These are phyloP conservation scores for Rhodotorula babjevae DNA, from an alignment of 768 basidiomycete genomes.

Conservation along the genomic window DNA sequence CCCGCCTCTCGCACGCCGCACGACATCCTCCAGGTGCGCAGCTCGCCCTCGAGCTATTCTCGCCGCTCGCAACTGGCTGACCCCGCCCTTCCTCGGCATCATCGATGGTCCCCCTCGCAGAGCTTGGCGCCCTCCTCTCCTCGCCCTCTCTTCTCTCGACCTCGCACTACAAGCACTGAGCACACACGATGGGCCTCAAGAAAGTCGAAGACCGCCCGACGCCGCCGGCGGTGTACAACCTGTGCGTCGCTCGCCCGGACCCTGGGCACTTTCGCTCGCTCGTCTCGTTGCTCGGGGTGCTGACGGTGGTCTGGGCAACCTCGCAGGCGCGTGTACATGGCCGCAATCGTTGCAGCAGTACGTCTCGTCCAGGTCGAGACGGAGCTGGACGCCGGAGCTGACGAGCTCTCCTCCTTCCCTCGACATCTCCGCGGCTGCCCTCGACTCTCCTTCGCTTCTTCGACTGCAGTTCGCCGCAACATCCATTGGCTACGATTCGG, in stretches of 20 bases:
- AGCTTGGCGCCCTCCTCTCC: no score
- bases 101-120: no score
- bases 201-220: conserved; percentile 30
- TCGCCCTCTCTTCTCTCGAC: no score
- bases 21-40: no score
- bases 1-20: no score
- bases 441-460: background rate
- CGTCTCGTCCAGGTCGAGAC: background rate
- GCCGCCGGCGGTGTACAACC: conserved; percentile 25
- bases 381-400: no score
- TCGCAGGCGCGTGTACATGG: conserved; percentile 9
- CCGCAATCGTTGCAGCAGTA: conserved; percentile 26
- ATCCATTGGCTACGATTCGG: conserved; percentile 49
- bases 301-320: background rate
- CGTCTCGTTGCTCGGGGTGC: background rate
- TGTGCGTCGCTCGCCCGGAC: background rate
- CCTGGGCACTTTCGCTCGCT: background rate
- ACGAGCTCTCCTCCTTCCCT: no score
- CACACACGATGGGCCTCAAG: conserved; percentile 14
- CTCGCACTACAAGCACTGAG: background rate
- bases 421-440: no score
- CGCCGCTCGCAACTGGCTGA: no score
- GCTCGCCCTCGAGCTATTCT: no score
- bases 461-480: conserved; percentile 22
- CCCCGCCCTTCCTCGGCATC: background rate